These are phyloP conservation scores for Rhizodiscina lignyota DNA, from an alignment of 495 filamentous ascomycete genomes.

Conservation along the genomic window DNA sequence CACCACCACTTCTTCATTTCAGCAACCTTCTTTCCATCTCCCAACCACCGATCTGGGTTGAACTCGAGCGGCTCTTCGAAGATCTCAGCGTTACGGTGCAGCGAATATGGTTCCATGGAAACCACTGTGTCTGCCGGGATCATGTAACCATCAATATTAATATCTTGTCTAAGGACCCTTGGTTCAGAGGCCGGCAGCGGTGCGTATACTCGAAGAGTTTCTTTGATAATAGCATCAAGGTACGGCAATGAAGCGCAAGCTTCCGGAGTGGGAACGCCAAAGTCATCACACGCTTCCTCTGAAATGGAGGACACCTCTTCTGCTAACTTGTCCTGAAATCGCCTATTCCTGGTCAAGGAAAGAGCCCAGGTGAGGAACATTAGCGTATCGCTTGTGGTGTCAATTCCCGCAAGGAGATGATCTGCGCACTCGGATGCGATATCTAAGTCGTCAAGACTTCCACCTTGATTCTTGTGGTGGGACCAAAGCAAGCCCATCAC, in stretches of 20 bases:
- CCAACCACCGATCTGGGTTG: conserved; percentile 5
- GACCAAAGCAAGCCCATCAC: conserved; percentile 9
- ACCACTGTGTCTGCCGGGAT: conserved; percentile 1
- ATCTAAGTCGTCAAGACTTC: conserved; percentile 12
- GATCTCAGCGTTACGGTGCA: conserved; percentile 4
- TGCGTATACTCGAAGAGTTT: conserved; percentile 4
- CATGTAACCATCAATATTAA: conserved; percentile 2
- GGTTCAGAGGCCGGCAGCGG: conserved; percentile 7
- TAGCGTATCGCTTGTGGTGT: conserved; percentile 20
- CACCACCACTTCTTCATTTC: conserved; percentile 9
- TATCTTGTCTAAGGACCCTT: conserved; percentile 1
- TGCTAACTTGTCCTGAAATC: conserved; percentile 15
- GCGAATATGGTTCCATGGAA: conserved; percentile 3
- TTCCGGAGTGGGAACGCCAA: conserved; percentile 2
- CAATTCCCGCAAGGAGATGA: conserved; percentile 18
- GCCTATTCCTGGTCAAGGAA: conserved; percentile 13
- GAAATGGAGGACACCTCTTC: conserved; percentile 11
- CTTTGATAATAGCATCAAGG: conserved; percentile 7
- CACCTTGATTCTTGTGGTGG: conserved; percentile 8
- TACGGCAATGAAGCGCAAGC: conserved; percentile 2
- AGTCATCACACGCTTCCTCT: background rate
- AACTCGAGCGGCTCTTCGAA: conserved; percentile 4
- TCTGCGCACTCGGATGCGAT: conserved; percentile 20
- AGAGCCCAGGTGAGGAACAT: conserved; percentile 23
- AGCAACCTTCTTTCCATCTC: background rate